Evolutionary conservation across 2,329 filamentous ascomycete species (phyloP).

Genomic region (Aspergillus hortae): DNA sequence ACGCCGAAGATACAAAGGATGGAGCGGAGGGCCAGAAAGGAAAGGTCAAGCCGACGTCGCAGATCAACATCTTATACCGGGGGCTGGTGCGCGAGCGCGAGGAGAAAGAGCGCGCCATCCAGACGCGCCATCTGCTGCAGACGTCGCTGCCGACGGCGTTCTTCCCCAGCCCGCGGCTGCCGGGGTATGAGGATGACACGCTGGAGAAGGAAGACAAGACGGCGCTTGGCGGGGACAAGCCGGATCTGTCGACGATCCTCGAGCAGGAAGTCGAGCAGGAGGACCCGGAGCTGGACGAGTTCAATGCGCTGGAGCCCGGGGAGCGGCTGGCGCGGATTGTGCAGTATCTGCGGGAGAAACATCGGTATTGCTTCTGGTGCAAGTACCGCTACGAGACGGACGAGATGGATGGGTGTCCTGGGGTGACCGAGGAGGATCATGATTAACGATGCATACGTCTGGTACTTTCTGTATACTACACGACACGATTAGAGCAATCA

Average conservation of each 20-base stretch:
- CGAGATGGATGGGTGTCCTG: conserved; percentile 88
- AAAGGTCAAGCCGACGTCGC: conserved; percentile 53
- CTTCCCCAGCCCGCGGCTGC: conserved; percentile 45
- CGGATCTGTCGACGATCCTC: conserved; percentile 35
- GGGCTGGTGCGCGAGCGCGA: conserved; percentile 67
- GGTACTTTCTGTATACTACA: background rate
- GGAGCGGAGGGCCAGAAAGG: conserved; percentile 10
- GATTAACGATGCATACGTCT: conserved; percentile 43
- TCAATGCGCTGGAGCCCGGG: conserved; percentile 63
- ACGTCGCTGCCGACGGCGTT: conserved; percentile 32
- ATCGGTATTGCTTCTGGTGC: conserved; percentile 94
- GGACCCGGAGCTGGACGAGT: conserved; percentile 74
- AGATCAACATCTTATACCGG: conserved; percentile 76
- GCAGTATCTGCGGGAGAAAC: conserved; percentile 63
- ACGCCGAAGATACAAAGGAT: conserved; percentile 12
- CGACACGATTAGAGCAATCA: too few relatives aligned
- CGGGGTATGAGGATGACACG: conserved; percentile 64
- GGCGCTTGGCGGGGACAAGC: conserved; percentile 60
- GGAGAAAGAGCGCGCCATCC: conserved; percentile 48
- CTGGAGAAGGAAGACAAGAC: conserved; percentile 69
- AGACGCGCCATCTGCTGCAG: conserved; percentile 31
- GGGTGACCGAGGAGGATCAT: conserved; percentile 78
- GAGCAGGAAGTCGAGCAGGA: conserved; percentile 65
- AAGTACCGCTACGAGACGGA: conserved; percentile 69
- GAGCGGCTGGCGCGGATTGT: conserved; percentile 68